Conservation (phyloP, 2,329 filamentous ascomycete genomes). For the Aureobasidium sp. region DNA sequence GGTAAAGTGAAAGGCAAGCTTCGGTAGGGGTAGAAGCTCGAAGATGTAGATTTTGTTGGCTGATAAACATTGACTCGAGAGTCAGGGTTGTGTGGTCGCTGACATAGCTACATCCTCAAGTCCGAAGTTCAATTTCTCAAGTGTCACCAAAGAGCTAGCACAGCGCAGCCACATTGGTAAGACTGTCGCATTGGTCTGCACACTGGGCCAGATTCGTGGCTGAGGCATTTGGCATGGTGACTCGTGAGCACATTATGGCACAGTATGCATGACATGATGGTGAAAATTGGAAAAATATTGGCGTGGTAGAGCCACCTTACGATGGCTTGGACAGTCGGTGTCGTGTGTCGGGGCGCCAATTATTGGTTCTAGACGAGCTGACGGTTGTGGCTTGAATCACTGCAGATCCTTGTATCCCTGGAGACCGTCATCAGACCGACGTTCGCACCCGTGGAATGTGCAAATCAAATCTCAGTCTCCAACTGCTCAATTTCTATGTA, state of each 20-base stretch:
- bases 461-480: neutral
- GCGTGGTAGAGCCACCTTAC: neutral
- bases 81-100: conserved; percentile 74
- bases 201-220: neutral
- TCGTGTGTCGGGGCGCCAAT: neutral
- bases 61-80: conserved; percentile 84
- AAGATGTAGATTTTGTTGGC: conserved; percentile 33
- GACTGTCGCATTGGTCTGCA: conserved; percentile 16
- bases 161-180: conserved; percentile 59
- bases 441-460: neutral
- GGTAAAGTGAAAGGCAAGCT: conserved; percentile 61
- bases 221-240: conserved; percentile 40
- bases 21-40: conserved; percentile 52
- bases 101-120: conserved; percentile 84
- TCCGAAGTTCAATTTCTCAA: conserved; percentile 53
- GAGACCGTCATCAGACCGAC: neutral
- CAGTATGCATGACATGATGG: conserved; percentile 52
- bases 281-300: neutral
- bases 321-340: neutral
- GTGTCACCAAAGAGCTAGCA: conserved; percentile 44
- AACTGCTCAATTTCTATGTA: neutral
- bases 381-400: conserved; percentile 11
- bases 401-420: conserved; percentile 9
- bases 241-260: conserved; percentile 46
- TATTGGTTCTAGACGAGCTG: neutral